These are phyloP conservation scores for Trichoderma sp. DNA, from an alignment of 2,329 filamentous ascomycete species.

Conservation along the genomic window DNA sequence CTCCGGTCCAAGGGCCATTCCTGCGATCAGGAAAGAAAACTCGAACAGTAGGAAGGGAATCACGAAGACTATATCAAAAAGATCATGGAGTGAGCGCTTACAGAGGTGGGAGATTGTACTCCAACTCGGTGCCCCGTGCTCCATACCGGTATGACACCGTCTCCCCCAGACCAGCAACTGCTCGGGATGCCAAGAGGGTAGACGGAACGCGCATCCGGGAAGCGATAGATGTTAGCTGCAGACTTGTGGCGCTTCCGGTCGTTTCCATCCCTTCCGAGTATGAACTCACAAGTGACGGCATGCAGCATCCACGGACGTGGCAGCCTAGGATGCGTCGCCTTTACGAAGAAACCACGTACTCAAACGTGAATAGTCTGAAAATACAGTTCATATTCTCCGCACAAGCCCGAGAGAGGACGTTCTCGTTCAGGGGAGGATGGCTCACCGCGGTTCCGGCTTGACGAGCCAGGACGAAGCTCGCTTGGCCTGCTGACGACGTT, in stretches of 20 bases:
- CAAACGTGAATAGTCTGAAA: too few relatives aligned
- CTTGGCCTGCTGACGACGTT: constrained; percentile 18
- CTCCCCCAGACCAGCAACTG: not conserved
- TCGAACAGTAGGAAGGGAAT: not conserved
- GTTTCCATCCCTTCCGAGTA: not conserved
- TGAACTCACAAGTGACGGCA: constrained; percentile 9
- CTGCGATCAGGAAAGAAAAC: not conserved
- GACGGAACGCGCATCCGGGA: constrained; percentile 18
- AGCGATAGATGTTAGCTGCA: constrained; percentile 3
- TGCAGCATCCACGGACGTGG: constrained; percentile 18
- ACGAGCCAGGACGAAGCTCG: constrained; percentile 14
- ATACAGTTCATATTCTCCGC: constrained; percentile 1
- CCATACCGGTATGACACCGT: not conserved
- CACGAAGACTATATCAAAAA: not conserved
- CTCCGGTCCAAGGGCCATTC: not conserved
- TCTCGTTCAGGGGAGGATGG: constrained; percentile 3
- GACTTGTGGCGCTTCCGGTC: not conserved
- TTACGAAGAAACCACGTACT: constrained; percentile 2
- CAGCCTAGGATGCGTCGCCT: not conserved
- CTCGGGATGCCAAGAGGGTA: constrained; percentile 9
- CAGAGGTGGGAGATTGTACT: not conserved
- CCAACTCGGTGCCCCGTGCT: not conserved
- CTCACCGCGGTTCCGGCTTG: constrained; percentile 23
- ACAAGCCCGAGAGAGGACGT: constrained; percentile 13
- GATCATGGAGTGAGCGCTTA: not conserved